phyloP scores from a whole-genome alignment of 805 yeast species.

The Schwanniomyces sp. region DNA sequence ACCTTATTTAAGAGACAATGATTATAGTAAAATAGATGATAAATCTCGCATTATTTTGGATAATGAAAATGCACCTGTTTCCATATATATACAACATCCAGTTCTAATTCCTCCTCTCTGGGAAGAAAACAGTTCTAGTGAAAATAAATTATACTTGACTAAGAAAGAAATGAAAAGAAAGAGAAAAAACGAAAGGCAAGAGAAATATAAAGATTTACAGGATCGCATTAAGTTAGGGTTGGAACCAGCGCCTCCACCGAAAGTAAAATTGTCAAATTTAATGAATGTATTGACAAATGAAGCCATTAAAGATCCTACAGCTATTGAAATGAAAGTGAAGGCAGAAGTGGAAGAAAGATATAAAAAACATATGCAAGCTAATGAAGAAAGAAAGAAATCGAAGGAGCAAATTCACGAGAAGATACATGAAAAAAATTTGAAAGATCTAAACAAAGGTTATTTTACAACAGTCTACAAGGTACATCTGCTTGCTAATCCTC shows the following conservation, averaged over 20 bases:
- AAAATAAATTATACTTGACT: slow-evolving; percentile 60
- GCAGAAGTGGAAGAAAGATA: slow-evolving; percentile 66
- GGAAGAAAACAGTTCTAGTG: slow-evolving; percentile 44
- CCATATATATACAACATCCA: slow-evolving; percentile 83
- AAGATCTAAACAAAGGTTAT: slow-evolving; percentile 53
- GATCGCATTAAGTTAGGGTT: slow-evolving; percentile 78
- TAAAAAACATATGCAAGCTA: slow-evolving; percentile 55
- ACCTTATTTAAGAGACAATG: slow-evolving; percentile 45
- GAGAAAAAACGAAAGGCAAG: slow-evolving; percentile 67
- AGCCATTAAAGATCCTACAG: slow-evolving; percentile 86
- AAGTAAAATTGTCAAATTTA: slow-evolving; percentile 78
- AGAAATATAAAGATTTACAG: slow-evolving; percentile 65
- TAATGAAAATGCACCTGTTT: slow-evolving; percentile 49
- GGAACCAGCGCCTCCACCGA: slow-evolving; percentile 86
- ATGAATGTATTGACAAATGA: slow-evolving; percentile 85
- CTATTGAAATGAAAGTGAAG: slow-evolving; percentile 70
- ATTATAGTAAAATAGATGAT: slow-evolving; percentile 35
- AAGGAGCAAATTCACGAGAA: slow-evolving; percentile 59
- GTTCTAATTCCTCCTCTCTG: slow-evolving; percentile 61
- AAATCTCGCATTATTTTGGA: slow-evolving; percentile 26
- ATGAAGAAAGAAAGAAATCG: slow-evolving; percentile 61
- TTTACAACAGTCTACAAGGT: slow-evolving; percentile 61
- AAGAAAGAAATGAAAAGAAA: slow-evolving; percentile 73
- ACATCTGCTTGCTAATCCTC: slow-evolving; percentile 55
- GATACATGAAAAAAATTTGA: slow-evolving; percentile 39